Evolutionary conservation across 2,329 filamentous ascomycete species (phyloP), one percentile per base, ranked within the genome.

Genomic region (Ampelomyces quisqualis): DNA sequence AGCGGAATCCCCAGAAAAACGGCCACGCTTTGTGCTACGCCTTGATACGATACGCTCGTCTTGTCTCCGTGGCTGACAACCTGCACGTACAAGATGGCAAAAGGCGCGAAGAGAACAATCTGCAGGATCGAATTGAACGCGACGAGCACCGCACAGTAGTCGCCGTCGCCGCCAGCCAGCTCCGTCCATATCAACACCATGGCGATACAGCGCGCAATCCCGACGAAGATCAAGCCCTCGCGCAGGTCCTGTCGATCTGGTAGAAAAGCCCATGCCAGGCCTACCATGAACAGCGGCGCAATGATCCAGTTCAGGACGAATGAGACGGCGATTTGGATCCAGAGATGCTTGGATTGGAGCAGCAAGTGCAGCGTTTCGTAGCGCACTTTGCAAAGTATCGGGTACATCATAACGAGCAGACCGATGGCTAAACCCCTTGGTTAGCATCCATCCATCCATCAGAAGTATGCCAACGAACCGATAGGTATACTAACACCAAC

Each of bases 331-430:
- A 95, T 79, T 64, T 95, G 88, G 35, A 81, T 79, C 88, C 87
- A 95, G 2, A 94, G 72, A 1, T 73, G 72, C 2, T 74, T 74
- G 2, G 81, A 73, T 2, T 70, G 65, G 43, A 93, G 77, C 3
- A 88, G 72, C 2, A 78, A 70, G 63, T 89, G 86, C 7, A 94
- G 70, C 0, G 80, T 79, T 64, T 94, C 88, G 67, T 82, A 93
- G 27, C 81, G 81, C 5, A 94, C 85, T 65, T 93, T 93, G 76
- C 88, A 94, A 0, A 95, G 73, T 45, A 95, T 94, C 0, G 89
- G 90, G 60, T 93, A 95, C 88, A 95, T 95, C 88, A 95, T 95
- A 28, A 94, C 82, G 1, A 95, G 75, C 1, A 95, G 71, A 0
- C 89, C 88, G 33, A 94, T 72, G 0, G 88, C 88, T 87, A 45